Conservation (phyloP, 441 rosid species). For the Eutrema salsugineum region DNA sequence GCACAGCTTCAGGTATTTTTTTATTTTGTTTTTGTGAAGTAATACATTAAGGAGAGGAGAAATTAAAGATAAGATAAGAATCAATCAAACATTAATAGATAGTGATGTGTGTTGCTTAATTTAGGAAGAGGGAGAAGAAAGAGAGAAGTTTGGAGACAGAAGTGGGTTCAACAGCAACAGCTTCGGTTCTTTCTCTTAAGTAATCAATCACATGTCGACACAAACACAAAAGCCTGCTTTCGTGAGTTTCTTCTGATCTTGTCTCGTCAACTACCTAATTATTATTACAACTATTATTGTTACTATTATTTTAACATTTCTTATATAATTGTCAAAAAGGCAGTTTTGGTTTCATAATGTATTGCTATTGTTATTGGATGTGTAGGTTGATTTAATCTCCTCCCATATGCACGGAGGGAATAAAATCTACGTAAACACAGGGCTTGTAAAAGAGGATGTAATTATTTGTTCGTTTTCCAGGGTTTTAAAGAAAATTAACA, state of each 20-base stretch:
- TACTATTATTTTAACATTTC: not conserved
- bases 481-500: not conserved
- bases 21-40: not conserved
- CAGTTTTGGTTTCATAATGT: not conserved
- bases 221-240: conserved; percentile 27
- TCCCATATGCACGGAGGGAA: conserved; percentile 12
- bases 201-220: conserved; percentile 30
- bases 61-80: not conserved
- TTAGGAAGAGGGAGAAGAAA: conserved; percentile 50
- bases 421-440: conserved; percentile 17
- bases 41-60: not conserved
- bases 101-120: not conserved
- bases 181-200: conserved; percentile 53
- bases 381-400: conserved; percentile 10
- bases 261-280: conserved; percentile 21
- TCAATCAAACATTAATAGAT: not conserved
- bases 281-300: not conserved
- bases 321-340: not conserved
- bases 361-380: not conserved
- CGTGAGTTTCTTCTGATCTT: conserved; percentile 22
- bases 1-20: conserved; percentile 5
- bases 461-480: conserved; percentile 1
- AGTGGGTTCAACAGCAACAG: conserved; percentile 42
- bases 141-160: conserved; percentile 44
- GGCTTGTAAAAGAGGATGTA: not conserved